Percentiles rank a stretch among this genome's conserved stretches.
Conservation (phyloP, 2,329 filamentous ascomycete genomes). For the Trematosphaeria pertusa region DNA sequence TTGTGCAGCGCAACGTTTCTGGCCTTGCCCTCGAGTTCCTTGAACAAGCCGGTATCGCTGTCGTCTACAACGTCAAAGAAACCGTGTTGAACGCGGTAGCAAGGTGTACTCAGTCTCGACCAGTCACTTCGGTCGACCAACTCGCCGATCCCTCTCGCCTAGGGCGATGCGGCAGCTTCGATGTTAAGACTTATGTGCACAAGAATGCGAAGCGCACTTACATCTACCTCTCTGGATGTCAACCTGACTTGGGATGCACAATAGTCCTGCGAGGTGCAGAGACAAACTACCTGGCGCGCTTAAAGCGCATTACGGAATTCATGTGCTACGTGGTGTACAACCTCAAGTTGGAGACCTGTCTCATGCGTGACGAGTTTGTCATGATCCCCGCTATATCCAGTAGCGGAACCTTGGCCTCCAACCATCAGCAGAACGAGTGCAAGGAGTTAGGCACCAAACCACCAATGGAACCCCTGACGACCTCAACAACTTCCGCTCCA, state of each 20-base stretch:
- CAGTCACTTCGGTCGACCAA: constrained; percentile 95
- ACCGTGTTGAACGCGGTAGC: constrained; percentile 96
- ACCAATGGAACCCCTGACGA: neutral
- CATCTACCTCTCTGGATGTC: constrained; percentile 91
- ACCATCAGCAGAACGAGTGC: constrained; percentile 19
- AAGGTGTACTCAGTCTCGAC: constrained; percentile 86
- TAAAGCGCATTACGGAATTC: constrained; percentile 96
- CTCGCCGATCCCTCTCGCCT: constrained; percentile 78
- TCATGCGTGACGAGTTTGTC: constrained; percentile 92
- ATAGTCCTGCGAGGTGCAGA: constrained; percentile 88
- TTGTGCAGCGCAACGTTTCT: constrained; percentile 93
- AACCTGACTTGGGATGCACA: constrained; percentile 89
- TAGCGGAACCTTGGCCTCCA: constrained; percentile 41
- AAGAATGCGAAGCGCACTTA: constrained; percentile 89
- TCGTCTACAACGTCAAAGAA: constrained; percentile 95
- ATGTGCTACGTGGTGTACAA: constrained; percentile 99
- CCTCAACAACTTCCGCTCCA: constrained; percentile 1
- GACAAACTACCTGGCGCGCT: constrained; percentile 71
- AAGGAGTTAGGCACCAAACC: neutral
- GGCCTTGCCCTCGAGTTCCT: constrained; percentile 89
- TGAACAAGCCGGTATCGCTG: constrained; percentile 86
- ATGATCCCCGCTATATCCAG: constrained; percentile 72
- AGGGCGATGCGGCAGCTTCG: constrained; percentile 84
- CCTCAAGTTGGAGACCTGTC: constrained; percentile 89
- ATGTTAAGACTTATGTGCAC: constrained; percentile 94